Evolutionary conservation across 495 filamentous ascomycete species (phyloP), one percentile per base, ranked within the genome.

Genomic region (Aspergillus funiculosus): DNA sequence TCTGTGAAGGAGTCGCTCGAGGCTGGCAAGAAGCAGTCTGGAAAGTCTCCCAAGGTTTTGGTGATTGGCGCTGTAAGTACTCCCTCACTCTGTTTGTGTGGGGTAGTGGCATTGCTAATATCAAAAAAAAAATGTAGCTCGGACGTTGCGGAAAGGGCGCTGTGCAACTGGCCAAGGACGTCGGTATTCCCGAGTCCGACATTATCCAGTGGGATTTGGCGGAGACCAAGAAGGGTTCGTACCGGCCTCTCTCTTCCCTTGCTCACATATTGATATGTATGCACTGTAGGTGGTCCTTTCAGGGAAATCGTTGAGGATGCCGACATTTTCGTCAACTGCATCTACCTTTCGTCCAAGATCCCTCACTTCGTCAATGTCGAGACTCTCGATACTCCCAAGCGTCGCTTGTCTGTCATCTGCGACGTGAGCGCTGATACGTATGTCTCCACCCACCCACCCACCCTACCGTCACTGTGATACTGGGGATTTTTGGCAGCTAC

Each of bases 161-260:
- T 18, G 82, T 94, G 3, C 82, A 91, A 39, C 67, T 92, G 46
- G 86, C 83, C 54, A 73, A 78, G 55, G 80, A 82, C 66, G 83
- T 80, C 17, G 91, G 89, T 32, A 71, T 95, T 22, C 77, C 81
- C 8, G 77, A 82, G 13, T 76, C 79, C 47, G 78, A 86, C 53
- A 80, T 95, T 52, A 64, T 91, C 55, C 79, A 89, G 73, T 96
- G 91, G 91, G 92, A 97, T 73, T 76, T 98, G 67, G 81, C 73
- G 1, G 92, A 96, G 77, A 96, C 91, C 40, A 62, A 66, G 58
- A 68, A 67, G 53, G 68, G 62, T 66, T 43, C 39, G 51, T 43
- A 32, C 19, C 18, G 0, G n/a, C n/a, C n/a, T 19, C 10, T 31
- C 19, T 26, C 11, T 15, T 25, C 6, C 34, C 4, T 28, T n/a